phyloP scores from a whole-genome alignment of 345 rosid species.

The Turritis glabra region DNA sequence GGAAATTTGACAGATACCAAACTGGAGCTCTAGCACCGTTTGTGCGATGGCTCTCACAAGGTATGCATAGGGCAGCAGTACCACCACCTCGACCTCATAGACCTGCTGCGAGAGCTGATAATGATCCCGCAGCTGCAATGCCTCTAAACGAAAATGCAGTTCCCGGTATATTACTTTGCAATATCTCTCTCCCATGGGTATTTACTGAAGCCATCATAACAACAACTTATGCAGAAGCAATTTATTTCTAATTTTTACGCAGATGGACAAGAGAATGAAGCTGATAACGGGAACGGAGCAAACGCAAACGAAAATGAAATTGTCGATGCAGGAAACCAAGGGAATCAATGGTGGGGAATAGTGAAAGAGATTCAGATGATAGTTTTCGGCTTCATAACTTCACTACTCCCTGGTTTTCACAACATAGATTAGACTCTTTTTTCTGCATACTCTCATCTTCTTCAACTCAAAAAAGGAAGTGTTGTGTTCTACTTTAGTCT shows the following conservation, averaged over 20 bases:
- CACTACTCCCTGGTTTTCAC: slow-evolving; percentile 96
- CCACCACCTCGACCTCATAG: slow-evolving; percentile 84
- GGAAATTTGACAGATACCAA: slow-evolving; percentile 64
- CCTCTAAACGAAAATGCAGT: slow-evolving; percentile 60
- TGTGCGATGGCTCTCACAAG: slow-evolving; percentile 88
- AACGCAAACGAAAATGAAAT: slow-evolving; percentile 59
- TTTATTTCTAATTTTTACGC: neutral
- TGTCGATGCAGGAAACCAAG: slow-evolving; percentile 44
- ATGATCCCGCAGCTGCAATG: slow-evolving; percentile 63
- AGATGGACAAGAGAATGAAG: slow-evolving; percentile 76
- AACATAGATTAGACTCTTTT: slow-evolving; percentile 65
- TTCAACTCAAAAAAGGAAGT: neutral
- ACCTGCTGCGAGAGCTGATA: slow-evolving; percentile 73
- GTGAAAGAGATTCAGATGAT: slow-evolving; percentile 97
- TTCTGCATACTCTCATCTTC: slow-evolving; percentile 9
- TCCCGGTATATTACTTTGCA: slow-evolving; percentile 52
- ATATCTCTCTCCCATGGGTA: neutral
- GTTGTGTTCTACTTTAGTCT: slow-evolving; percentile 18
- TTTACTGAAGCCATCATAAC: slow-evolving; percentile 17
- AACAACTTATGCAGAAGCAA: neutral
- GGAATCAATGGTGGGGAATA: slow-evolving; percentile 93
- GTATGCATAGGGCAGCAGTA: slow-evolving; percentile 97
- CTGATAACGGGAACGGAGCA: slow-evolving; percentile 53
- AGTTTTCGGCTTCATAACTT: slow-evolving; percentile 91
- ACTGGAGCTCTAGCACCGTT: slow-evolving; percentile 96